Evolutionary conservation across 2,329 filamentous ascomycete species (phyloP).

Genomic region (Polytolypa hystricis): DNA sequence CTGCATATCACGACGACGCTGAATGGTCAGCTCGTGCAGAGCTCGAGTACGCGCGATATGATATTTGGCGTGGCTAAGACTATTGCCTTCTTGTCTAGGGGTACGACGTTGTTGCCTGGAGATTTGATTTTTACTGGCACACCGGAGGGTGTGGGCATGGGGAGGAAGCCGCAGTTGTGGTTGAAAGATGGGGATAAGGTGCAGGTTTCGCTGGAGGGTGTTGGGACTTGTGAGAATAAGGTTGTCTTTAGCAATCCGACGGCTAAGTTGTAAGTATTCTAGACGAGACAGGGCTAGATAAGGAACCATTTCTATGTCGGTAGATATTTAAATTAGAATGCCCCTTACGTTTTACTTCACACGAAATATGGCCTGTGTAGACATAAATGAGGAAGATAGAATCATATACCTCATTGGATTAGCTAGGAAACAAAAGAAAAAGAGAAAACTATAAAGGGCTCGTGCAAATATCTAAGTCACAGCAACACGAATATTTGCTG

Average conservation of each 20-base stretch:
- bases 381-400: too few species aligned
- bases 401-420: too few species aligned
- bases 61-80: conserved; percentile 38
- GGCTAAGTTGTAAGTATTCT: conserved; percentile 29
- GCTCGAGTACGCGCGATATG: conserved; percentile 38
- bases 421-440: too few species aligned
- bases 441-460: too few species aligned
- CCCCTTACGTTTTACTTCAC: too few species aligned
- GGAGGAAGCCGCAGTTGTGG: conserved; percentile 55
- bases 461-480: too few species aligned
- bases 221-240: conserved; percentile 45
- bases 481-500: too few species aligned
- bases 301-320: too few species aligned
- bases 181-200: conserved; percentile 60
- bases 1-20: conserved; percentile 36
- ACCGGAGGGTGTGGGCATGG: conserved; percentile 61
- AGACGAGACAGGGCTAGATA: too few species aligned
- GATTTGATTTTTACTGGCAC: conserved; percentile 39
- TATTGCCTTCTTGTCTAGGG: conserved; percentile 37
- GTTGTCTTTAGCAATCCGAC: conserved; percentile 32
- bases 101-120: conserved; percentile 30
- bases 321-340: too few species aligned
- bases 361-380: too few species aligned
- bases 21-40: conserved; percentile 40
- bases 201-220: conserved; percentile 55